phyloP scores from a whole-genome alignment of 441 rosid species.

The Populus trichocarpa region DNA sequence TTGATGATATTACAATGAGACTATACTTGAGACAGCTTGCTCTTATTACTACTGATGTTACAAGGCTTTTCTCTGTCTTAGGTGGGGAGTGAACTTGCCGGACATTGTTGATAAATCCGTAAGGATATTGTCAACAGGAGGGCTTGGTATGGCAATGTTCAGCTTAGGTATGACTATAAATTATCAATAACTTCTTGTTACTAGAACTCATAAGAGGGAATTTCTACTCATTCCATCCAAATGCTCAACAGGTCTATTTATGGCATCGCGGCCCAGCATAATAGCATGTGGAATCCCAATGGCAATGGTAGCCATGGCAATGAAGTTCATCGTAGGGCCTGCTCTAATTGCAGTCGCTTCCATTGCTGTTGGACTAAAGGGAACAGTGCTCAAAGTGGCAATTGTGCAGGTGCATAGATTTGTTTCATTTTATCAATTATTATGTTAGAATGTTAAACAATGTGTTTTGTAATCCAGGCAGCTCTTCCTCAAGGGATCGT shows the following conservation, averaged over 20 bases:
- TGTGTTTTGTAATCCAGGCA: constrained; percentile 47
- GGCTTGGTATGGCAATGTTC: constrained; percentile 27
- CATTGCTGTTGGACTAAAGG: constrained; percentile 43
- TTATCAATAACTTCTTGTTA: not conserved
- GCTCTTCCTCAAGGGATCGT: constrained; percentile 83
- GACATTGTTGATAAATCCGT: constrained; percentile 66
- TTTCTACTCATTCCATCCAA: not conserved
- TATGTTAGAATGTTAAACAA: not conserved
- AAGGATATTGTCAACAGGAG: constrained; percentile 65
- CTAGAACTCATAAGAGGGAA: no score
- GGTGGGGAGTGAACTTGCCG: constrained; percentile 71
- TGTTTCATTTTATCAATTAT: not conserved
- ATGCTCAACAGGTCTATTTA: constrained; percentile 65
- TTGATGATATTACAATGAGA: not conserved
- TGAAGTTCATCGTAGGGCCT: constrained; percentile 70
- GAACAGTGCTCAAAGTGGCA: constrained; percentile 49
- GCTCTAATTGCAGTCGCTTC: constrained; percentile 70
- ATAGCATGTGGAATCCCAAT: constrained; percentile 68
- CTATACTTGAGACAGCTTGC: not conserved
- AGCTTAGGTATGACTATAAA: constrained; percentile 64
- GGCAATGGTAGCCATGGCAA: constrained; percentile 48
- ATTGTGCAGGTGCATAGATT: constrained; percentile 57
- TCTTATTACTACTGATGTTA: not conserved
- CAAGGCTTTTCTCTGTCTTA: constrained; percentile 21
- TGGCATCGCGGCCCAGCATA: constrained; percentile 65